A percentile compares a stretch with the other conserved stretches of the same genome.
Conservation (phyloP, 2,329 filamentous ascomycete species). For the Rhynchosporium graminicola region DNA sequence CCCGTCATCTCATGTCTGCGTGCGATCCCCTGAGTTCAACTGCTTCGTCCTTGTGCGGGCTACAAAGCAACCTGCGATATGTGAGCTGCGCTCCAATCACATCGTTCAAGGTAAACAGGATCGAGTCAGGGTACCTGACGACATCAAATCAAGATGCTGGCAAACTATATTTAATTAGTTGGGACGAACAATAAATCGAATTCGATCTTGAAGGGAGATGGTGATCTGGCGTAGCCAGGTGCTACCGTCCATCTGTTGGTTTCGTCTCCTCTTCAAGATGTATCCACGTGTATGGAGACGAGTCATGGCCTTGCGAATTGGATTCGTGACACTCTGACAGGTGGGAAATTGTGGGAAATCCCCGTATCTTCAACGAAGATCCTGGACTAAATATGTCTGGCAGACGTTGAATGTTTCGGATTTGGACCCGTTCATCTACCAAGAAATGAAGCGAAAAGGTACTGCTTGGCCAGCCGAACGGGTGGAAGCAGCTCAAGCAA, state of each 20-base stretch:
- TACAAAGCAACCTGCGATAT: background rate
- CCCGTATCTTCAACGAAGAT: background rate
- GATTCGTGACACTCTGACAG: background rate
- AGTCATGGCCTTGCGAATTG: background rate
- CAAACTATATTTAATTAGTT: constrained; percentile 5
- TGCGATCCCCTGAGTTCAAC: constrained; percentile 3
- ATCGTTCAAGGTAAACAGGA: background rate
- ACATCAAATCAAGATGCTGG: constrained; percentile 1
- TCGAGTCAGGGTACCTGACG: constrained; percentile 7
- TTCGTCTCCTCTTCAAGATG: background rate
- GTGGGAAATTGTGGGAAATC: background rate
- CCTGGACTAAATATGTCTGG: background rate
- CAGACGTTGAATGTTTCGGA: constrained; percentile 8
- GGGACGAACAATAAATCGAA: background rate
- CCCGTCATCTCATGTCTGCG: constrained; percentile 9
- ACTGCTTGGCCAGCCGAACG: background rate
- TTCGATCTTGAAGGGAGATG: background rate
- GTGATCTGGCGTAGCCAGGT: constrained; percentile 1
- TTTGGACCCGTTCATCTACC: background rate
- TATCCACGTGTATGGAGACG: background rate
- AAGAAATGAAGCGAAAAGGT: background rate
- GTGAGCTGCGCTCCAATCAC: constrained; percentile 4
- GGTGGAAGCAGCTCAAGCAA: background rate
- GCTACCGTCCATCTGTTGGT: background rate
- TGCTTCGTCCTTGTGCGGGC: background rate